Conservation (phyloP, 768 basidiomycete species). For the Calocybe cyanea region DNA sequence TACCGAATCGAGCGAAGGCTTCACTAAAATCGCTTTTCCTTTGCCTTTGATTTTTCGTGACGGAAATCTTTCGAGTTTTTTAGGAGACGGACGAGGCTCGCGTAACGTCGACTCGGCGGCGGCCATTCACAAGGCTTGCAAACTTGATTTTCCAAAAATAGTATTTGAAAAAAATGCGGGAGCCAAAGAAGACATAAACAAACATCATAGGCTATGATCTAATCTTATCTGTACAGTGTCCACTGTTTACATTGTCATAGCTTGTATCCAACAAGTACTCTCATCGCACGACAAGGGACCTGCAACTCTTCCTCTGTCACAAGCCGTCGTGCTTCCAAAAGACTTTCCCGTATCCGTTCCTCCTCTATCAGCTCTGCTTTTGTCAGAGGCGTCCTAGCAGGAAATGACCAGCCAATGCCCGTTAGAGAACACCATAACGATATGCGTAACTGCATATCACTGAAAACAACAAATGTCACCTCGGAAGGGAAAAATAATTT, state of each 20-base stretch:
- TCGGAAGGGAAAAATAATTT: not conserved
- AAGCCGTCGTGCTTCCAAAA: constrained; percentile 52
- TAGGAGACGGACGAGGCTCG: constrained; percentile 32
- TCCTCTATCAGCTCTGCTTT: constrained; percentile 72
- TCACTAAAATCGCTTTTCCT: constrained; percentile 23
- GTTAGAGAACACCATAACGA: constrained; percentile 62
- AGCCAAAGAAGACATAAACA: constrained; percentile 32
- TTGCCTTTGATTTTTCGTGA: constrained; percentile 50
- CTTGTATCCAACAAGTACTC: constrained; percentile 62
- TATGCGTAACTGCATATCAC: constrained; percentile 64
- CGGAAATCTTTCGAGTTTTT: constrained; percentile 19
- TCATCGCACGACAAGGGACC: constrained; percentile 53
- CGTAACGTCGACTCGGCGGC: constrained; percentile 41
- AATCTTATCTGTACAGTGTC: not conserved
- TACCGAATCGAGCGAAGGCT: no score
- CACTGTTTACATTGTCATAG: constrained; percentile 18
- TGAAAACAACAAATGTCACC: constrained; percentile 19
- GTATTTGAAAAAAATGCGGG: constrained; percentile 26
- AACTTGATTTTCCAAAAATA: constrained; percentile 6
- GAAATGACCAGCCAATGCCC: constrained; percentile 55
- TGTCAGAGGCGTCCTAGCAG: constrained; percentile 56
- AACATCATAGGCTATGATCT: constrained; percentile 4
- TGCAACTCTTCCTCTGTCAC: constrained; percentile 51
- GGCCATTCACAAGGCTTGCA: constrained; percentile 28
- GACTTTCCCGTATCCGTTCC: constrained; percentile 54